phyloP scores from a whole-genome alignment of 1,284 basidiomycete species.

The Prillingera fragicola region DNA sequence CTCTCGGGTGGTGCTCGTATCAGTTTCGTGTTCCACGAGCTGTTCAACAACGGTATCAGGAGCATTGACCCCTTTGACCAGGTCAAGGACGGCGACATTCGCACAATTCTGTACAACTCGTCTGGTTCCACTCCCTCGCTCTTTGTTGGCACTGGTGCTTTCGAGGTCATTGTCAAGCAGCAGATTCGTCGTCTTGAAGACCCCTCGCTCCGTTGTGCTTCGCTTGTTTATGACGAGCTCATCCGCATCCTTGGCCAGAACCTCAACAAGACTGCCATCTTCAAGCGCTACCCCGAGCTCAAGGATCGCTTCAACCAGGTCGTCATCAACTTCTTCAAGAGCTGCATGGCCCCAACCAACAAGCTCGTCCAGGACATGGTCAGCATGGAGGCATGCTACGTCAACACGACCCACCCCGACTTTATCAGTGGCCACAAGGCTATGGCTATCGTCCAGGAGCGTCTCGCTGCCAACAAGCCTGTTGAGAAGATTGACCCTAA shows the following conservation, averaged over 20 bases:
- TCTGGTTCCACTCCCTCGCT: slow-evolving; percentile 93
- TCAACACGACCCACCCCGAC: slow-evolving; percentile 99
- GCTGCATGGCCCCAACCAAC: slow-evolving; percentile 84
- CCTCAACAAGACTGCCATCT: slow-evolving; percentile 80
- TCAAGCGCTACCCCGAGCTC: slow-evolving; percentile 90
- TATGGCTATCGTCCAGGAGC: slow-evolving; percentile 81
- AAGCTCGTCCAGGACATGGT: slow-evolving; percentile 93
- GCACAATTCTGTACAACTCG: slow-evolving; percentile 93
- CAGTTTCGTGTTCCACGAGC: slow-evolving; percentile 95
- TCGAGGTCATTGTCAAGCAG: slow-evolving; percentile 97
- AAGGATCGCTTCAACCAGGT: slow-evolving; percentile 90
- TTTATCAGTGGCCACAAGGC: slow-evolving; percentile 97
- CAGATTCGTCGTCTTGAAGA: slow-evolving; percentile 96
- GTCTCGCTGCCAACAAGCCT: slow-evolving; percentile 72
- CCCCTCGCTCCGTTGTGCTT: slow-evolving; percentile 84
- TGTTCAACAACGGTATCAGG: slow-evolving; percentile 94
- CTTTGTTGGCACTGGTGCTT: slow-evolving; percentile 93
- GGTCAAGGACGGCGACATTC: slow-evolving; percentile 96
- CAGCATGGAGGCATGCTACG: slow-evolving; percentile 91
- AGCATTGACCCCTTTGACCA: slow-evolving; percentile 96
- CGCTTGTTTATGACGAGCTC: slow-evolving; percentile 92
- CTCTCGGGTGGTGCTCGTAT: slow-evolving; percentile 95
- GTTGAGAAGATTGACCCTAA: slow-evolving; percentile 63
- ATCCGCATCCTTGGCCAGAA: slow-evolving; percentile 91
- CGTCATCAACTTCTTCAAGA: slow-evolving; percentile 95